Evolutionary conservation across 2,329 filamentous ascomycete genomes (phyloP).

Genomic region (Diaporthe vexans): DNA sequence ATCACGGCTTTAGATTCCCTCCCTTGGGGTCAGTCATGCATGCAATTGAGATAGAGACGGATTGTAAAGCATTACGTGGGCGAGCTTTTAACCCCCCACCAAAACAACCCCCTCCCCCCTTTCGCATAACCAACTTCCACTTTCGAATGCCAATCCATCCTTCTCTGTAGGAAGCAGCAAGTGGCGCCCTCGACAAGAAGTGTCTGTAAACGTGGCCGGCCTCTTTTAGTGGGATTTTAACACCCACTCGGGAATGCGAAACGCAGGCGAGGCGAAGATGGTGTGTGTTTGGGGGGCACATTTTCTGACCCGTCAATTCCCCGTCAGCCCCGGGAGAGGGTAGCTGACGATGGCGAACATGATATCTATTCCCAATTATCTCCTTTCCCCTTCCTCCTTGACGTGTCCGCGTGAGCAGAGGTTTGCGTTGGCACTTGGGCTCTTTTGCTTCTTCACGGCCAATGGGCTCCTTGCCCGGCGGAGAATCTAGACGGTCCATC

Average conservation of each 20-base stretch:
- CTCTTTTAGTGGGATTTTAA: neutral
- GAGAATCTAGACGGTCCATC: neutral
- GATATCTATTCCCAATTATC: neutral
- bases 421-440: neutral
- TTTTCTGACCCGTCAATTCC: constrained; percentile 17
- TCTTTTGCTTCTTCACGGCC: constrained; percentile 17
- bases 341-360: constrained; percentile 30
- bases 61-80: neutral
- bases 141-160: neutral
- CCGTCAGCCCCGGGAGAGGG: constrained; percentile 16
- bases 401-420: constrained; percentile 19
- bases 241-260: constrained; percentile 17
- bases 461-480: constrained; percentile 20
- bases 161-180: neutral
- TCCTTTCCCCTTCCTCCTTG: neutral
- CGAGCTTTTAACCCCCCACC: neutral
- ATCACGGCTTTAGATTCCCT: constrained; percentile 14
- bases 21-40: neutral
- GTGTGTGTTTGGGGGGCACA: constrained; percentile 28
- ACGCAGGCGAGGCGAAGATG: constrained; percentile 1
- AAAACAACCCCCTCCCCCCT: neutral
- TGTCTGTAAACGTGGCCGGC: constrained; percentile 12
- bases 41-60: neutral
- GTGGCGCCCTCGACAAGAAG: constrained; percentile 10
- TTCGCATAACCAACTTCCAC: neutral